Evolutionary conservation across 208 protist genomes (phyloP).

Genomic region (Trypanosoma cruzi): DNA sequence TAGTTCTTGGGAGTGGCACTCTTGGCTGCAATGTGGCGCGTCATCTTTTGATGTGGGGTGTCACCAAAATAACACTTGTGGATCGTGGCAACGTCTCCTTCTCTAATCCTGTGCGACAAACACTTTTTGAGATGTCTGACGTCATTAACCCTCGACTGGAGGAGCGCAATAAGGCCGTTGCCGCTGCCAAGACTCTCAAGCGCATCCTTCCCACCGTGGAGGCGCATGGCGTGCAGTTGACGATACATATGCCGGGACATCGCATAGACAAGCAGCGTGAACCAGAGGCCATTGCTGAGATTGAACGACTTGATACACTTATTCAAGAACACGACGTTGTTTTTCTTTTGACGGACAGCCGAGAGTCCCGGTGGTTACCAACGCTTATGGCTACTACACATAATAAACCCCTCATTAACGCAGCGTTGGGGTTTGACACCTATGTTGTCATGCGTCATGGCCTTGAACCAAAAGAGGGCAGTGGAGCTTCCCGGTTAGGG

Average conservation of each 20-base stretch:
- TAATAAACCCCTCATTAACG: slow-evolving; percentile 94
- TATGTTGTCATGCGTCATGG: slow-evolving; percentile 99
- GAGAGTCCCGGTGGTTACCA: slow-evolving; percentile 98
- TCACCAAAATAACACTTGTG: slow-evolving; percentile 95
- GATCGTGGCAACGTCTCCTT: slow-evolving; percentile 96
- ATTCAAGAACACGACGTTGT: slow-evolving; percentile 94
- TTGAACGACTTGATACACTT: slow-evolving; percentile 73
- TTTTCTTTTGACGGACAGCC: slow-evolving; percentile 98
- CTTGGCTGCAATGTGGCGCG: slow-evolving; percentile 98
- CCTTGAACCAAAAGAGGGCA: slow-evolving; percentile 23
- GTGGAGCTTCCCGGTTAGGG: slow-evolving; percentile 52
- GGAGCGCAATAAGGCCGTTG: slow-evolving; percentile 83
- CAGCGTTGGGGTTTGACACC: slow-evolving; percentile 97
- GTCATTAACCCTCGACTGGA: slow-evolving; percentile 52
- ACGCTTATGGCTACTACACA: slow-evolving; percentile 88
- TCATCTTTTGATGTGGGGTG: slow-evolving; percentile 96
- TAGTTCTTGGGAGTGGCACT: slow-evolving; percentile 97
- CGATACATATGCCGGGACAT: slow-evolving; percentile 98
- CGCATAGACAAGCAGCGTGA: slow-evolving; percentile 42
- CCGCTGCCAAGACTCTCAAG: slow-evolving; percentile 87
- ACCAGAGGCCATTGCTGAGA: slow-evolving; percentile 35
- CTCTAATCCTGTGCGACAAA: slow-evolving; percentile 95
- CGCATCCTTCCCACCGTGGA: slow-evolving; percentile 89
- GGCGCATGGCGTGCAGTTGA: slow-evolving; percentile 57
- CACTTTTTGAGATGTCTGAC: slow-evolving; percentile 88